Base-by-base conservation (phyloP, 306 rosid species). In the Acacia melanoxylon region DNA sequence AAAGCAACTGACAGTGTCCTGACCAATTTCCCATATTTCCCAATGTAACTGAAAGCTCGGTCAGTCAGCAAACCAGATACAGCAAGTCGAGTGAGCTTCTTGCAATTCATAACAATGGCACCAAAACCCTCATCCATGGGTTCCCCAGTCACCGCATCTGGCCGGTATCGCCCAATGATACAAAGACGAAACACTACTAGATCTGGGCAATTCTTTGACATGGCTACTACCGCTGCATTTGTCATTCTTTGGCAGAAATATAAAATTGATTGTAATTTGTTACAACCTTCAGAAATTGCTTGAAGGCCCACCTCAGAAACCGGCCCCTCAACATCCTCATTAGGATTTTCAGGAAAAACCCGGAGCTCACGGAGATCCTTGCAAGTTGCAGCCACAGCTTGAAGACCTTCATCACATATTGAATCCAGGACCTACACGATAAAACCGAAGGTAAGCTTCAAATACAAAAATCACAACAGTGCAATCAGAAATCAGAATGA, bases 101-200 rank as follows among this genome's bases (percentile, higher is more conserved):
- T 94, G 82, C 98, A 92, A 85, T 94, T 94, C 91, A 41, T 92
- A 80, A 94, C 98, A 77, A 94, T 94, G 75, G 97, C 98, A 51
- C 98, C 97, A 62, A 94, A 92, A 61, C 98, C 98, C 78, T 90
- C 91, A 83, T 94, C 98, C 98, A 94, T 94, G 75, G 98, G 92
- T 59, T 83, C 81, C n/a, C 79, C 78, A 3, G 98, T 94, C 67
- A 40, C 51, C 27, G 83, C 86, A 58, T 94, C 98, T 0, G 93
- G 90, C 61, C 78, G 92, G 83, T 51, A 91, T 68, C 88, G 83
- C 54, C 97, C 97, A 86, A 94, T 94, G 76, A 94, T 90, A 81
- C 97, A 94, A 13, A 94, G 90, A 4, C 97, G 92, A 86, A 93
- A 93, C 51, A 93, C 97, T 17, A 82, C 86, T 44, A 93, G 91